Base-by-base conservation (phyloP, 176 grass and related monocot genomes). In the Paspalum vaginatum region DNA sequence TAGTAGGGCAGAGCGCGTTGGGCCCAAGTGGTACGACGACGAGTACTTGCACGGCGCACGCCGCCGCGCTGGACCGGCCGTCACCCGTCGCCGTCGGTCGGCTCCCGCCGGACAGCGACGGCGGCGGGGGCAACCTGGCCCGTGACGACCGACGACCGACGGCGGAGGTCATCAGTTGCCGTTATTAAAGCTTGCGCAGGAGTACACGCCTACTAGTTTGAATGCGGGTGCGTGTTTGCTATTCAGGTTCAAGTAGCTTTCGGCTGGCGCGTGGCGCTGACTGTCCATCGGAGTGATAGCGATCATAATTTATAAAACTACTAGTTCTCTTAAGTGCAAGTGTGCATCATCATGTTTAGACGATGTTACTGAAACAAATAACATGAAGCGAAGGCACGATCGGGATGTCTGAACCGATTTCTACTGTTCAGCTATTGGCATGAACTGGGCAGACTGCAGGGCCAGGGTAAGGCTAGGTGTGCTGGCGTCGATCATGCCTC, bases 401-500 rank as follows among this genome's bases (percentile, higher is more conserved):
- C 18, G 13, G 7, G 16, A 21, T 38, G 26, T 59, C n/a, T 54
- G 14, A 61, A 6, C 60, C 61, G 22, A 41, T 13, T n/a, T n/a
- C n/a, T 65, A 43, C 8, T 64, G 25, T 70, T 76, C 5, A 54
- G 57, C 5, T 68, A n/a, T 41, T n/a, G 25, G 5, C 53, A 56
- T 15, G 55, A 68, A 78, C 42, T 20, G 24, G 12, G 52, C 60
- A 70, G 11, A 20, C n/a, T n/a, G n/a, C 18, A 7, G 20, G 47
- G 45, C 8, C 56, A 68, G 41, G 74, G 14, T 61, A n/a, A 85
- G 49, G 32, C 37, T 21, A 38, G 56, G 75, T 53, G 56, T 71
- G 45, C 56, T 63, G 74, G 25, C 12, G 67, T 43, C 67, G 32
- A 64, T 14, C 25, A 38, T 68, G 20, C 52, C 26, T 27, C 18